Evolutionary conservation across 192 early-diverging fungal genomes (phyloP).

Genomic region (Coemansia javaensis): DNA sequence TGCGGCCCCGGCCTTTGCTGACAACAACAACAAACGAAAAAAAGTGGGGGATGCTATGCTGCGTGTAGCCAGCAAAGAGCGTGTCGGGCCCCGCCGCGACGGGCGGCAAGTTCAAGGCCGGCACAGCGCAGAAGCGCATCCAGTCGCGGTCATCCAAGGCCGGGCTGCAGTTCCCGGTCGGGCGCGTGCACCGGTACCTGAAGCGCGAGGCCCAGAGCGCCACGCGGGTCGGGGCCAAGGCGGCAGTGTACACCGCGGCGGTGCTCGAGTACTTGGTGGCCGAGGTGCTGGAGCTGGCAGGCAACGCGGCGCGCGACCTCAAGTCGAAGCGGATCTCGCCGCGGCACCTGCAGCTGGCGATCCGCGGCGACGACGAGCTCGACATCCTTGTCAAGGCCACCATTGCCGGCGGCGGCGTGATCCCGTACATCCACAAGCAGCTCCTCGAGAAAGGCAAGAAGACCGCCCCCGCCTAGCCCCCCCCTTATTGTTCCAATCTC

Average conservation of each 20-base stretch:
- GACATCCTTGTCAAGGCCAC: constrained; percentile 84
- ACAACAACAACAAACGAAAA: neutral
- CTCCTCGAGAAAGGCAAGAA: constrained; percentile 52
- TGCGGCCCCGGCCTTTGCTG: too few relatives aligned
- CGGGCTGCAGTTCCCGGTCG: constrained; percentile 79
- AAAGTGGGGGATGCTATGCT: neutral
- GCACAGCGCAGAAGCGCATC: constrained; percentile 38
- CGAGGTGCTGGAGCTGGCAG: constrained; percentile 88
- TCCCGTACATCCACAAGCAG: constrained; percentile 58
- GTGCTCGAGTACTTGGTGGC: constrained; percentile 91
- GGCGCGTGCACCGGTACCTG: constrained; percentile 89
- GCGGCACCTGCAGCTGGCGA: constrained; percentile 84
- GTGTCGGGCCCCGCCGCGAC: constrained; percentile 35
- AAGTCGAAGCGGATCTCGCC: constrained; percentile 90
- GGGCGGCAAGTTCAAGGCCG: constrained; percentile 44
- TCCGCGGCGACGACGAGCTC: constrained; percentile 89
- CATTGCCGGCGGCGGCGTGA: constrained; percentile 83
- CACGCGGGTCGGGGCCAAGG: constrained; percentile 82
- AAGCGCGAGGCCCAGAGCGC: constrained; percentile 76
- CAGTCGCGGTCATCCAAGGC: constrained; percentile 50
- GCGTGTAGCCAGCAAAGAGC: constrained; percentile 43
- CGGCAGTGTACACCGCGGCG: constrained; percentile 87
- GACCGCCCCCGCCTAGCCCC: constrained; percentile 4
- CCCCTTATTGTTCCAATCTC: too few relatives aligned
- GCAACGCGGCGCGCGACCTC: constrained; percentile 86